These are phyloP conservation scores for Pyrenochaeta sp. DNA, from an alignment of 2,329 filamentous ascomycete species.

Conservation along the genomic window DNA sequence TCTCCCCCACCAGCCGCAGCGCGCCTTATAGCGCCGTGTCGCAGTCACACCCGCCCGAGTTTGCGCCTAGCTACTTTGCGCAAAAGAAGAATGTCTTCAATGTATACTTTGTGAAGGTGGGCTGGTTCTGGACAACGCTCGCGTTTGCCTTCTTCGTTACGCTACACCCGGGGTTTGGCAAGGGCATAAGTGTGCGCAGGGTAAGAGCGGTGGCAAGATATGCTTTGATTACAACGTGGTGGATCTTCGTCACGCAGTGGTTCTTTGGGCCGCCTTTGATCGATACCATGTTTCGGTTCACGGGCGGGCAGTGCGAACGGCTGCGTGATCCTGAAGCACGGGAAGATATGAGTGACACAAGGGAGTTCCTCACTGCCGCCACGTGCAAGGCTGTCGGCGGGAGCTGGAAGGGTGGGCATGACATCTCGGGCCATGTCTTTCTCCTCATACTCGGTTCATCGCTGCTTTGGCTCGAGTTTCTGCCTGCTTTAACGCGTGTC, in stretches of 20 bases:
- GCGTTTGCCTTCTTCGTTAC: constrained; percentile 76
- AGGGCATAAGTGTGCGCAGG: constrained; percentile 53
- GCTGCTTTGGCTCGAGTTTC: constrained; percentile 82
- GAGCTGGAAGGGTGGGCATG: constrained; percentile 89
- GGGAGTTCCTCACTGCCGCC: constrained; percentile 72
- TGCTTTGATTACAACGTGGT: constrained; percentile 75
- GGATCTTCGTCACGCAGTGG: constrained; percentile 94
- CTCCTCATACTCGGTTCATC: constrained; percentile 84
- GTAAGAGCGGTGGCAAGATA: constrained; percentile 73
- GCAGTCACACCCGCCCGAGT: constrained; percentile 68
- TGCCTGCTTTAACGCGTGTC: constrained; percentile 65
- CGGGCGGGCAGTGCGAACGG: constrained; percentile 82
- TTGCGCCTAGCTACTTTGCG: constrained; percentile 86
- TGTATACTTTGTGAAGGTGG: constrained; percentile 89
- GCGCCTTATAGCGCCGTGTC: constrained; percentile 68
- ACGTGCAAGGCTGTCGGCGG: constrained; percentile 87
- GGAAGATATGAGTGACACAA: constrained; percentile 56
- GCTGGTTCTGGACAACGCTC: constrained; percentile 88
- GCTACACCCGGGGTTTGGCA: constrained; percentile 69
- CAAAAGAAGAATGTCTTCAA: constrained; percentile 95
- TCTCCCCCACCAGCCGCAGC: constrained; percentile 75
- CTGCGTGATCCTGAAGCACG: constrained; percentile 59
- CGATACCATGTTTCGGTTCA: constrained; percentile 87
- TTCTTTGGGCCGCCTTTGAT: constrained; percentile 92
- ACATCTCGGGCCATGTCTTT: constrained; percentile 96